A percentile compares a stretch with the other conserved stretches of the same genome.
Conservation (phyloP, 306 rosid species). For the Trifolium pratense region DNA sequence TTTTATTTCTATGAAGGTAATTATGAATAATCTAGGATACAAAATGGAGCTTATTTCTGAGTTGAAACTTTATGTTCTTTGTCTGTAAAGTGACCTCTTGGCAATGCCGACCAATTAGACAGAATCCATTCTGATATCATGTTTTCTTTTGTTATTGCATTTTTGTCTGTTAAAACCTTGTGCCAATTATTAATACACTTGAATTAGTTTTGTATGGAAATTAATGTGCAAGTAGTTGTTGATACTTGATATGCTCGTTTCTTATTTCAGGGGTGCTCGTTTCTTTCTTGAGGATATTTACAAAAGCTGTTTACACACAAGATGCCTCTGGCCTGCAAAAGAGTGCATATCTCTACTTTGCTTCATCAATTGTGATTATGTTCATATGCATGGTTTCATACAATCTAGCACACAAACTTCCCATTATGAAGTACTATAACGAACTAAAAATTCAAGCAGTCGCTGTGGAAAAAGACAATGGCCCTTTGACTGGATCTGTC, state of each 20-base stretch:
- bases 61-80: background rate
- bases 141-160: background rate
- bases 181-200: background rate
- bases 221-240: constrained; percentile 1
- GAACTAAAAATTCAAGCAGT: constrained; percentile 64
- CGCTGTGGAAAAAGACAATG: constrained; percentile 55
- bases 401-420: constrained; percentile 75
- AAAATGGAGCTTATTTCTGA: constrained; percentile 10
- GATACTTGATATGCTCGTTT: too few species aligned
- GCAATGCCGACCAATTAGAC: background rate
- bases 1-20: background rate
- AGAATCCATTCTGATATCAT: background rate
- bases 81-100: background rate
- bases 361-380: constrained; percentile 65
- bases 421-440: constrained; percentile 72
- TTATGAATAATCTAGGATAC: background rate
- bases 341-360: constrained; percentile 84
- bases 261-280: constrained; percentile 73
- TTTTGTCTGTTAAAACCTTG: background rate
- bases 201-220: background rate
- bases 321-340: constrained; percentile 67
- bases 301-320: constrained; percentile 83
- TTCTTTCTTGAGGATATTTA: constrained; percentile 70
- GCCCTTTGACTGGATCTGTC: constrained; percentile 54
- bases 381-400: constrained; percentile 63